Percentiles rank a stretch among this genome's conserved stretches.
phyloP scores from a whole-genome alignment of 768 basidiomycete species.

The Termitomyces sp. region DNA sequence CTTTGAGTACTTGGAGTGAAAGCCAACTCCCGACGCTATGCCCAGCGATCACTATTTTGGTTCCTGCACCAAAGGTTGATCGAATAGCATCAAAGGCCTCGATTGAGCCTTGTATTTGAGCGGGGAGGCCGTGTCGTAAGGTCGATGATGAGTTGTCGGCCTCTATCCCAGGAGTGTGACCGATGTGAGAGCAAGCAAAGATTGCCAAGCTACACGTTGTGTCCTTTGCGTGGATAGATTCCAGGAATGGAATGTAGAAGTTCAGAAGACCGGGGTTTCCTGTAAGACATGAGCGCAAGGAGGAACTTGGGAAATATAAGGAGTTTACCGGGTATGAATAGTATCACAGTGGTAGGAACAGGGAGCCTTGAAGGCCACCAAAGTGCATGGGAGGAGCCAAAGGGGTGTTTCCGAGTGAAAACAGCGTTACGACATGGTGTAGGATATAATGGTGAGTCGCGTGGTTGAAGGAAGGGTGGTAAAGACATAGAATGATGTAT shows the following conservation, averaged over 20 bases:
- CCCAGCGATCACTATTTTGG: slow-evolving; percentile 47
- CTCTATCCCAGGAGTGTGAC: slow-evolving; percentile 49
- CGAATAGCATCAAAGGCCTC: slow-evolving; percentile 48
- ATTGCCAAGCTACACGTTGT: slow-evolving; percentile 42
- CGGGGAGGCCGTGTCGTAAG: slow-evolving; percentile 31
- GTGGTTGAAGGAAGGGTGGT: slow-evolving; percentile 30
- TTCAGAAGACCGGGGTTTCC: slow-evolving; percentile 58
- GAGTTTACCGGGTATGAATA: slow-evolving; percentile 49
- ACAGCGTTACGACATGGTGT: slow-evolving; percentile 24
- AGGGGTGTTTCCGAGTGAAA: slow-evolving; percentile 33
- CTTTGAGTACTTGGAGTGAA: slow-evolving; percentile 53
- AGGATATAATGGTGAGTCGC: neutral
- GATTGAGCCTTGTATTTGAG: slow-evolving; percentile 53
- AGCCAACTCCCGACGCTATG: slow-evolving; percentile 80
- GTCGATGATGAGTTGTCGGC: slow-evolving; percentile 14
- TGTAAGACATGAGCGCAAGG: slow-evolving; percentile 12
- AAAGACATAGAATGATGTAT: slow-evolving; percentile 14
- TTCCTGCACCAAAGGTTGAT: slow-evolving; percentile 25
- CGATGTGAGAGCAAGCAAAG: slow-evolving; percentile 60
- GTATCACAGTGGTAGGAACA: slow-evolving; percentile 30
- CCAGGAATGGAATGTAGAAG: slow-evolving; percentile 68
- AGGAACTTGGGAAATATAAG: neutral
- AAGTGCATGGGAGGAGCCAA: slow-evolving; percentile 42
- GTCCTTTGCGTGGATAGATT: slow-evolving; percentile 38
- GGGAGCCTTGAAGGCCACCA: slow-evolving; percentile 45